Evolutionary conservation across 176 grass and related monocot species (phyloP), one percentile per base, ranked within the genome.

Genomic region (Panicum miliaceum): DNA sequence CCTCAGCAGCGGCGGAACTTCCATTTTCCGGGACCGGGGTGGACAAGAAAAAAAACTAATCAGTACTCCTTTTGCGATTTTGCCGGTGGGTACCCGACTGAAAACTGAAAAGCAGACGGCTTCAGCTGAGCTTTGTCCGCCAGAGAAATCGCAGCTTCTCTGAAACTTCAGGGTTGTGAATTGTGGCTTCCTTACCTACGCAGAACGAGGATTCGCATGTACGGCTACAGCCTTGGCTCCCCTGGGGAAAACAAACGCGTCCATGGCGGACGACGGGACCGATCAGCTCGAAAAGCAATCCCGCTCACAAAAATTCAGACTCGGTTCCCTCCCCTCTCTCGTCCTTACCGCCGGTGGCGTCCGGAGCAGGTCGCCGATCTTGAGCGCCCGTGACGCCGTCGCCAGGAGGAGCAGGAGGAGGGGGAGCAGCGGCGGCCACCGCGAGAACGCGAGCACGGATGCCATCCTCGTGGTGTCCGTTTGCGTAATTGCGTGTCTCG

Each of bases 1-100:
- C 82, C 89, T 84, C 80, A 98, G 42, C 50, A 98, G 67, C 8
- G 96, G 96, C 57, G 91, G 62, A 18, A 92, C 96, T 98, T 82
- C 19, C 32, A 83, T 93, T 95, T 79, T 20, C 25, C 18, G 14
- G 54, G 71, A 10, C 15, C 50, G 12, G 64, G 64, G 10, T 34
- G 64, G 71, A 53, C 79, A 65, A 29, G 53, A 26, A 26, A n/a
- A n/a, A n/a, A n/a, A n/a, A n/a, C n/a, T n/a, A n/a, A 59, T 90
- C 78, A 90, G 78, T 75, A 53, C 20, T 8, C 3, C 42, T 45
- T 41, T 57, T 66, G 19, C 46, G 46, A 47, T 12, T 56, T n/a
- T 58, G 56, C 15, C 23, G 41, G 68, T 26, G 40, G 4, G 43
- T 18, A 32, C 47, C 46, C 26, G 47, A 74, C 47, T 74, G 71